Evolutionary conservation across 2,329 filamentous ascomycete genomes (phyloP), one percentile per base, ranked within the genome.

Genomic region (Xylariaceae sp.): DNA sequence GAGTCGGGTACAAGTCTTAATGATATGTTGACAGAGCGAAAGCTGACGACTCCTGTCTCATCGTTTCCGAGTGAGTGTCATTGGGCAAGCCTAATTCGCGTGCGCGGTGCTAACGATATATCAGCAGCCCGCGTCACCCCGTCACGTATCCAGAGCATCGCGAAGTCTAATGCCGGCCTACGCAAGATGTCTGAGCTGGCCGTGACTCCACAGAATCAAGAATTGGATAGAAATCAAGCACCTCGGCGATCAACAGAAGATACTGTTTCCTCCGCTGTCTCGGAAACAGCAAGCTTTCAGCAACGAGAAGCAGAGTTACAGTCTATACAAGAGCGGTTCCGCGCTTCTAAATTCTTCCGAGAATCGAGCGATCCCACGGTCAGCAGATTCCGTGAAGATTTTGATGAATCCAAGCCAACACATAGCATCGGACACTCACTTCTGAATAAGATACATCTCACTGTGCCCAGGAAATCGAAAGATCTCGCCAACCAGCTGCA

Each of bases 301-400:
- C 56, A 57, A 17, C 56, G 57, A 31, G 63, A 66, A 33, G 45
- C 46, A 7, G 63, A 65, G 44, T 49, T 63, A 10, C 47, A 39
- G 23, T 58, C 58, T 1, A 58, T 68, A 14, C 52, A 62, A 33
- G 59, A 59, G 35, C 55, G 62, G n/a, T 66, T 68, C 32, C 53
- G 55, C 10, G 44, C 58, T n/a, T 47, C 52, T 5, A 36, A 58
- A 2, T 30, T 53, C 11, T 52, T 50, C 3, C 56, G 49, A 18
- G 55, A 55, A 22, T 49, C 45, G 3, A 46, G 46, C 2, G 33
- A 40, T n/a, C 51, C 49, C 9, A 37, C 60, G 2, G 42, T 41
- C 29, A 67, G 61, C 40, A 62, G 53, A 14, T 69, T 68, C 43
- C 53, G 45, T 8, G 65, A 70, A 37, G 54, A 64, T 5, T 59